Evolutionary conservation across 2,329 filamentous ascomycete species (phyloP).

Genomic region (Dactylellina leptospora): DNA sequence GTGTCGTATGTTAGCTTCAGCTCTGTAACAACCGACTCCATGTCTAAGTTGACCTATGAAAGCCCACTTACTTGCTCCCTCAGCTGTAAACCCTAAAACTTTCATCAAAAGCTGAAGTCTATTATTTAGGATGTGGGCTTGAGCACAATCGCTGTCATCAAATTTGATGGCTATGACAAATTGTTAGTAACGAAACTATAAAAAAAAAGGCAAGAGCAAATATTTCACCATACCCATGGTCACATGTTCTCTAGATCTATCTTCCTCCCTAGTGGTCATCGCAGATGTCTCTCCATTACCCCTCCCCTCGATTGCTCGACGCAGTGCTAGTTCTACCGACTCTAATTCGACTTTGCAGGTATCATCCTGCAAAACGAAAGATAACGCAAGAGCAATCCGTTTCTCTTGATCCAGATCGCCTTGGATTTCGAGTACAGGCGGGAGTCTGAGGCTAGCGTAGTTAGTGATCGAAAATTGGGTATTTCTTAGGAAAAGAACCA

Average conservation of each 20-base stretch:
- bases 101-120: conserved; percentile 38
- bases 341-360: conserved; percentile 77
- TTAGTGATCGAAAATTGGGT: no score
- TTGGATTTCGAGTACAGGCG: conserved; percentile 84
- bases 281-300: no score
- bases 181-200: not conserved
- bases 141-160: conserved; percentile 5
- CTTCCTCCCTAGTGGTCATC: no score
- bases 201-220: not conserved
- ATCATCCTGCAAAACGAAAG: conserved; percentile 78
- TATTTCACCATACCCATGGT: no score
- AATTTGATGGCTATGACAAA: conserved; percentile 65
- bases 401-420: conserved; percentile 71
- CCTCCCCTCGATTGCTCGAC: conserved; percentile 74
- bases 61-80: conserved; percentile 59
- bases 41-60: conserved; percentile 54
- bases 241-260: no score
- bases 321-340: conserved; percentile 80
- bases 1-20: not conserved
- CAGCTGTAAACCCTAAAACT: conserved; percentile 15
- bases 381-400: conserved; percentile 81
- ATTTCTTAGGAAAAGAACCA: conserved; percentile 6
- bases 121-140: conserved; percentile 61
- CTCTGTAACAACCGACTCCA: not conserved
- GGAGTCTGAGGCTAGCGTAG: no score